These are phyloP conservation scores for Barbarea vulgaris DNA, from an alignment of 345 rosid species.

Conservation along the genomic window DNA sequence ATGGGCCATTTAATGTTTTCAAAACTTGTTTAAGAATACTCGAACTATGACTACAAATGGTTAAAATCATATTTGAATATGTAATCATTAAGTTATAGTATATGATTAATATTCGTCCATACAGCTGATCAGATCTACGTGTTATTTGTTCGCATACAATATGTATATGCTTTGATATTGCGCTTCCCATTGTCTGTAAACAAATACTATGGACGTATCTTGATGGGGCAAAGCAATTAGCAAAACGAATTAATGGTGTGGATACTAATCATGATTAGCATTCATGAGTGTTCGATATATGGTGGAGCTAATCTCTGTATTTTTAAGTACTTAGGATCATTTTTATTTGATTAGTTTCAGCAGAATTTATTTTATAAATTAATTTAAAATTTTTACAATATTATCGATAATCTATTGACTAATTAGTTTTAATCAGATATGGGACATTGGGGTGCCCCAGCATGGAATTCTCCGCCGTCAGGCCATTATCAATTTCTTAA, in stretches of 20 bases:
- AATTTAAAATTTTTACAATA: background rate
- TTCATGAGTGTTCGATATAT: conserved; percentile 35
- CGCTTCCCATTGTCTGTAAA: conserved; percentile 31
- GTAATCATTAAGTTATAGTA: conserved; percentile 11
- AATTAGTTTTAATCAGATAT: conserved; percentile 8
- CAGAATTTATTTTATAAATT: conserved; percentile 19
- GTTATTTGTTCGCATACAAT: conserved; percentile 3
- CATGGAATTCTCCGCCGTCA: conserved; percentile 35
- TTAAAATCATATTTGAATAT: conserved; percentile 1
- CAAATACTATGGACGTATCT: conserved; percentile 31
- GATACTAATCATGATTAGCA: conserved; percentile 38
- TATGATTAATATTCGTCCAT: background rate
- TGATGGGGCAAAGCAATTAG: conserved; percentile 30
- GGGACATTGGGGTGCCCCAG: conserved; percentile 30
- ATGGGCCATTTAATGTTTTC: conserved; percentile 17
- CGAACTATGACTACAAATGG: conserved; percentile 15
- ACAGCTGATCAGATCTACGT: background rate
- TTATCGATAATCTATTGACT: background rate
- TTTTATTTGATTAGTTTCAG: background rate
- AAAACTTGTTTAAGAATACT: conserved; percentile 36
- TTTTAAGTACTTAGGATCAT: conserved; percentile 16
- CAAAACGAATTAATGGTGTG: conserved; percentile 28
- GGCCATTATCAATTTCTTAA: conserved; percentile 34
- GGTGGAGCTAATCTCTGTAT: conserved; percentile 35
- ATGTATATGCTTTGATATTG: conserved; percentile 15